Evolutionary conservation across 805 yeast species (phyloP).

Genomic region (Ogataea henricii): DNA sequence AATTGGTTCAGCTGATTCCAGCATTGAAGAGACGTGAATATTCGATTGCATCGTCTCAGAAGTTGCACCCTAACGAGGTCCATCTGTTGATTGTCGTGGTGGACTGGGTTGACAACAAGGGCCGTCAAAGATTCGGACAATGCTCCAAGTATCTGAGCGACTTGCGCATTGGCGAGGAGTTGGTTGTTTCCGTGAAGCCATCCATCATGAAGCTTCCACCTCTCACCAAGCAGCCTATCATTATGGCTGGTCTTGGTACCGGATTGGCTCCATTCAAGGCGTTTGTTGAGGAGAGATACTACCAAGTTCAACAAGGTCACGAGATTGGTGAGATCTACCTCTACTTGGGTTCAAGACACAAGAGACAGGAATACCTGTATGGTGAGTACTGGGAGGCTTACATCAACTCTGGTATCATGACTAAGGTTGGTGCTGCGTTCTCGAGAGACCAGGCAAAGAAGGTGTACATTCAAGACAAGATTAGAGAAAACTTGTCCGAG

Average conservation of each 20-base stretch:
- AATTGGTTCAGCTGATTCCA: constrained; percentile 71
- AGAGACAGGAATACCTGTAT: constrained; percentile 90
- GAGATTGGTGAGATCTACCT: constrained; percentile 87
- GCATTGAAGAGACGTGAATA: constrained; percentile 96
- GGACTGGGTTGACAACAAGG: constrained; percentile 88
- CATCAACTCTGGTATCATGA: constrained; percentile 85
- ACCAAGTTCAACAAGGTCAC: constrained; percentile 87
- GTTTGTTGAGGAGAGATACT: constrained; percentile 89
- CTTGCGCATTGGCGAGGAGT: constrained; percentile 74
- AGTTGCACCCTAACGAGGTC: constrained; percentile 85
- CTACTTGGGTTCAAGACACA: constrained; percentile 92
- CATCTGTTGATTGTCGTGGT: constrained; percentile 93
- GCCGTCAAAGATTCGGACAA: constrained; percentile 88
- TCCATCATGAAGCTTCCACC: constrained; percentile 97
- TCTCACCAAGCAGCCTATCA: constrained; percentile 81
- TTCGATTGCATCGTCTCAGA: constrained; percentile 96
- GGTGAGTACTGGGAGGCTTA: constrained; percentile 98
- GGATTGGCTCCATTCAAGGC: constrained; percentile 99
- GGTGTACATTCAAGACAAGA: constrained; percentile 92
- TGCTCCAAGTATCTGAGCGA: constrained; percentile 90
- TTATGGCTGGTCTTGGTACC: constrained; percentile 97
- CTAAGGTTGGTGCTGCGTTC: constrained; percentile 97
- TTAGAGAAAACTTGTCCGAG: constrained; percentile 70
- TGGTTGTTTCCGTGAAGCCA: constrained; percentile 93
- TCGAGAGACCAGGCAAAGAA: constrained; percentile 96